Base-by-base conservation (phyloP, 768 basidiomycete genomes). In the Tricholomella constricta region DNA sequence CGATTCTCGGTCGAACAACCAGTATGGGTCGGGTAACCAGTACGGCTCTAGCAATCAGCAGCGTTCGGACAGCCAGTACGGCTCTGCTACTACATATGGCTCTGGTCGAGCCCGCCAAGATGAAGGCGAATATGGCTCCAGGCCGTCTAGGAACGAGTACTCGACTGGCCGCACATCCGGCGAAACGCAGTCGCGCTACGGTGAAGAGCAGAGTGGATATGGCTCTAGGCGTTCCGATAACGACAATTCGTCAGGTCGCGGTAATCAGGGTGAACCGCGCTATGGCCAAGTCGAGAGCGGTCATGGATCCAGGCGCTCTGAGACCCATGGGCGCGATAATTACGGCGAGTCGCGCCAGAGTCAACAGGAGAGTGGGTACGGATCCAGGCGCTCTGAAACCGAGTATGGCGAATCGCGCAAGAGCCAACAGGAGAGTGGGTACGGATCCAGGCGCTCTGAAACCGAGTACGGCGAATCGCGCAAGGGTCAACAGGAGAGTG, bases 371-470 rank as follows among this genome's bases (percentile, higher is more conserved):
- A 61, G 59, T n/a, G 59, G 57, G 17, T 62, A 62, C 34, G 61
- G 56, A 22, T 48, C 57, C 46, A 44, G 46, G n/a, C n/a, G n/a
- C n/a, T n/a, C n/a, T n/a, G n/a, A n/a, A n/a, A n/a, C n/a, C 17
- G 52, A 22, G 26, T 46, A 52, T 23, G 48, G 45, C 45, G 36
- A 40, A 22, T 20, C 20, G n/a, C n/a, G n/a, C n/a, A n/a, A n/a
- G n/a, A n/a, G n/a, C 11, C 38, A 22, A 22, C 4, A 22, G 20
- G 38, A 56, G 12, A 61, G 59, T n/a, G 59, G 57, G 17, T 62
- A 62, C 34, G 61, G 56, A 22, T 48, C 57, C 46, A 44, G 46
- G n/a, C n/a, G n/a, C n/a, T n/a, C n/a, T n/a, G n/a, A n/a, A n/a
- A n/a, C n/a, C 17, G 52, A 22, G 26, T 46, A 52, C 20, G 48